These are phyloP conservation scores for Alternaria ethzedia DNA, from an alignment of 2,329 filamentous ascomycete genomes.

Conservation along the genomic window DNA sequence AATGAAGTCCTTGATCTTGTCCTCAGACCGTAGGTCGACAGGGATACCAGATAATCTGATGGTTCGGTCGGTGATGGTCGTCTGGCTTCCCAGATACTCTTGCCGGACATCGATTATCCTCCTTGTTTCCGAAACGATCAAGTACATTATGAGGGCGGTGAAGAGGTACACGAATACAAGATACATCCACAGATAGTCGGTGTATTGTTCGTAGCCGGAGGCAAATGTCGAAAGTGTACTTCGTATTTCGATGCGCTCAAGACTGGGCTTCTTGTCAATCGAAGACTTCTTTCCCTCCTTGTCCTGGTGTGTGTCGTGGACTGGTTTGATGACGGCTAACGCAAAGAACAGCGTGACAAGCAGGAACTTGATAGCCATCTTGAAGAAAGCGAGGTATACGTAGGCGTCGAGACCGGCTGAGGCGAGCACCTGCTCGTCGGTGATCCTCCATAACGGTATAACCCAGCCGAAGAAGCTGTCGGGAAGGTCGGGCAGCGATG, in stretches of 20 bases:
- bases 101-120: slow-evolving; percentile 86
- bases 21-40: slow-evolving; percentile 75
- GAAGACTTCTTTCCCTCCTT: slow-evolving; percentile 40
- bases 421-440: slow-evolving; percentile 85
- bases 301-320: slow-evolving; percentile 72
- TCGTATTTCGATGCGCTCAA: slow-evolving; percentile 26
- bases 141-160: slow-evolving; percentile 78
- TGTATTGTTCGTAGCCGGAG: slow-evolving; percentile 50
- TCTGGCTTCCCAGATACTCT: slow-evolving; percentile 89
- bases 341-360: slow-evolving; percentile 81
- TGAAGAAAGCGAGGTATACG: slow-evolving; percentile 96
- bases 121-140: slow-evolving; percentile 82
- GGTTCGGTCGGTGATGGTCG: slow-evolving; percentile 93
- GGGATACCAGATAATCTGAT: slow-evolving; percentile 92
- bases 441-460: slow-evolving; percentile 79
- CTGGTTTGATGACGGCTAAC: slow-evolving; percentile 78
- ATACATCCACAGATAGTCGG: slow-evolving; percentile 86
- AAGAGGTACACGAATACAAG: slow-evolving; percentile 95
- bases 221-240: slow-evolving; percentile 28
- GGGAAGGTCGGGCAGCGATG: slow-evolving; percentile 76
- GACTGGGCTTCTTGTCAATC: slow-evolving; percentile 17
- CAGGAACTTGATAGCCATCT: slow-evolving; percentile 88
- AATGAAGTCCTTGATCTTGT: slow-evolving; percentile 82
- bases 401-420: slow-evolving; percentile 94
- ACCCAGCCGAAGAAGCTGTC: slow-evolving; percentile 94